Percentiles rank a stretch among this genome's conserved stretches.
Evolutionary conservation across 805 yeast species (phyloP).

Genomic region (Citeromyces matritensis): DNA sequence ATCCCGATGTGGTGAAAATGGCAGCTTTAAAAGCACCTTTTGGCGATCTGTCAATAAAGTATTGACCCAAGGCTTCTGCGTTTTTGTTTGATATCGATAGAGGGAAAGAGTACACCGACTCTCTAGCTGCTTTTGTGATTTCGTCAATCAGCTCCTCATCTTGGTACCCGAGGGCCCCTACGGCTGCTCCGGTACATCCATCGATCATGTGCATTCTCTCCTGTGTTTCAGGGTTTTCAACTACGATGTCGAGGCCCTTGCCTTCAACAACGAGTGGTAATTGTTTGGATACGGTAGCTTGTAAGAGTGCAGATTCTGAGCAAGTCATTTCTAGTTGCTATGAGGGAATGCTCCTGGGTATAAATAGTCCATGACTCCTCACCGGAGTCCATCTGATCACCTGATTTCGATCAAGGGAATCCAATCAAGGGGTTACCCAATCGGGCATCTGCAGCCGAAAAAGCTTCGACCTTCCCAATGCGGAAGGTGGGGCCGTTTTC

Average conservation of each 20-base stretch:
- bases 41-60: conserved; percentile 27
- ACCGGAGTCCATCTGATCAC: no score
- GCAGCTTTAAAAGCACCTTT: conserved; percentile 25
- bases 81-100: conserved; percentile 12
- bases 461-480: no score
- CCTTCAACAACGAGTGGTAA: conserved; percentile 20
- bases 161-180: conserved; percentile 21
- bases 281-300: conserved; percentile 20
- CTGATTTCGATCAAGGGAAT: no score
- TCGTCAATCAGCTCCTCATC: conserved; percentile 17
- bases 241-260: conserved; percentile 17
- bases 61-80: conserved; percentile 19
- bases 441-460: no score
- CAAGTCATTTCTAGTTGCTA: no score
- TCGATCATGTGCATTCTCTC: conserved; percentile 15
- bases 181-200: conserved; percentile 26
- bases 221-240: conserved; percentile 20
- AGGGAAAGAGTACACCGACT: conserved; percentile 16
- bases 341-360: no score
- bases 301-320: conserved; percentile 14
- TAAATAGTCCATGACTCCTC: no score
- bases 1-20: conserved; percentile 42
- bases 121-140: conserved; percentile 15
- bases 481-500: no score
- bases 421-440: no score